A percentile compares a stretch with the other conserved stretches of the same genome.
These are phyloP conservation scores for Ogataea ganodermae DNA, from an alignment of 805 yeast genomes.

Conservation along the genomic window DNA sequence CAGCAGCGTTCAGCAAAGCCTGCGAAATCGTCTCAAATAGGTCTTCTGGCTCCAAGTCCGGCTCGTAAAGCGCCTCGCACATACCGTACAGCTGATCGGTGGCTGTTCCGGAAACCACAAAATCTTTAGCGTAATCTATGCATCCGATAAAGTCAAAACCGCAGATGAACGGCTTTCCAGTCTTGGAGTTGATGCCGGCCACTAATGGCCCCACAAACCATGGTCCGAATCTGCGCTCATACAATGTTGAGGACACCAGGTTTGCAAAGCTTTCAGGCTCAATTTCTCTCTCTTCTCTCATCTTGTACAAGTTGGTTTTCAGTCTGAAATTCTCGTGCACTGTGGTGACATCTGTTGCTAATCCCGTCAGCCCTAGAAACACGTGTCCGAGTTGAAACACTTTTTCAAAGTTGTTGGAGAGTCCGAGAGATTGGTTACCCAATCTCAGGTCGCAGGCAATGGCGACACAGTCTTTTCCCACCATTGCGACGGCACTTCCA, in stretches of 20 bases:
- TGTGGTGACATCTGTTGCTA: conserved; percentile 92
- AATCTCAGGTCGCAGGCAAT: conserved; percentile 94
- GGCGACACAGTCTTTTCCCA: conserved; percentile 97
- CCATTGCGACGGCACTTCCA: conserved; percentile 98
- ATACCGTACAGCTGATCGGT: conserved; percentile 96
- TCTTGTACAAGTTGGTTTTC: conserved; percentile 84
- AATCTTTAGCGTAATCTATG: conserved; percentile 92
- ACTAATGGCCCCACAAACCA: conserved; percentile 96
- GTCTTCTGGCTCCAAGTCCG: conserved; percentile 90
- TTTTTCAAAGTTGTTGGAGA: conserved; percentile 91
- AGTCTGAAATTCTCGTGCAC: conserved; percentile 77
- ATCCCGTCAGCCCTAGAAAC: conserved; percentile 89
- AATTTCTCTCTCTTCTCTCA: conserved; percentile 86
- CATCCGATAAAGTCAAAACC: conserved; percentile 97
- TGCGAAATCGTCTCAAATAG: conserved; percentile 94
- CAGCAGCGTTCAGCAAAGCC: conserved; percentile 90
- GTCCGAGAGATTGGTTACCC: conserved; percentile 91
- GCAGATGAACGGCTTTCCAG: conserved; percentile 85
- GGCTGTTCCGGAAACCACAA: conserved; percentile 95
- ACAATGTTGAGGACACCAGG: conserved; percentile 84
- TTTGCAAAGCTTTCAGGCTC: conserved; percentile 95
- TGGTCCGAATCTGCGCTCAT: conserved; percentile 92
- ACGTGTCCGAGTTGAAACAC: conserved; percentile 84
- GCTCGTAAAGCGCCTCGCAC: conserved; percentile 97
- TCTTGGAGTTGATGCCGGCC: conserved; percentile 86